Percentiles rank a stretch among this genome's conserved stretches.
These are phyloP conservation scores for Lactarius sp. DNA, from an alignment of 768 basidiomycete species.

Conservation along the genomic window DNA sequence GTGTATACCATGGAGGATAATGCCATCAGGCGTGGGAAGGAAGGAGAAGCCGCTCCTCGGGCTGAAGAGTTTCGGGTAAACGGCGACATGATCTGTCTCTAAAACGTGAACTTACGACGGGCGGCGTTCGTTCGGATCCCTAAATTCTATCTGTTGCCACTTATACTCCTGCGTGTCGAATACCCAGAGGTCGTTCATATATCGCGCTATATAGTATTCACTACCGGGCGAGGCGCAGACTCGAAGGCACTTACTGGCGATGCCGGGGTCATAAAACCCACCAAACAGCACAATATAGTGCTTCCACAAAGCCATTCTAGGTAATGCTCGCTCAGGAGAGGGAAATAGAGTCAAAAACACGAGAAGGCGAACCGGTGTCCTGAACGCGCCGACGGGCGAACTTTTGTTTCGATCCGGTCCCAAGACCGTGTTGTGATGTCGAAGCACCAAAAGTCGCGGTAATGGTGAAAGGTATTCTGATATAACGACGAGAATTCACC, in stretches of 20 bases:
- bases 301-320: conserved; percentile 86
- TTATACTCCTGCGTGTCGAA: conserved; percentile 84
- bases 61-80: conserved; percentile 33
- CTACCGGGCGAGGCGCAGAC: neutral
- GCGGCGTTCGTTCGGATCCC: conserved; percentile 53
- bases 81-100: neutral
- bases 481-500: conserved; percentile 84
- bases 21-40: conserved; percentile 68
- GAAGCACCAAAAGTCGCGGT: conserved; percentile 86
- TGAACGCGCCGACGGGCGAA: conserved; percentile 71
- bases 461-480: conserved; percentile 84
- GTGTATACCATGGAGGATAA: conserved; percentile 65
- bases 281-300: conserved; percentile 84
- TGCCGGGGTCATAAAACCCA: conserved; percentile 85
- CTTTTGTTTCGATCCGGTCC: conserved; percentile 86
- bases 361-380: conserved; percentile 61
- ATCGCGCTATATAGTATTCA: conserved; percentile 49
- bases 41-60: conserved; percentile 84
- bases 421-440: conserved; percentile 73
- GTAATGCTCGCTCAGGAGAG: neutral
- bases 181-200: conserved; percentile 79
- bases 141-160: conserved; percentile 76
- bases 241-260: conserved; percentile 53
- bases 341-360: neutral
- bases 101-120: conserved; percentile 57